Conservation (phyloP, 2,329 filamentous ascomycete species). For the Neonectria punicea region DNA sequence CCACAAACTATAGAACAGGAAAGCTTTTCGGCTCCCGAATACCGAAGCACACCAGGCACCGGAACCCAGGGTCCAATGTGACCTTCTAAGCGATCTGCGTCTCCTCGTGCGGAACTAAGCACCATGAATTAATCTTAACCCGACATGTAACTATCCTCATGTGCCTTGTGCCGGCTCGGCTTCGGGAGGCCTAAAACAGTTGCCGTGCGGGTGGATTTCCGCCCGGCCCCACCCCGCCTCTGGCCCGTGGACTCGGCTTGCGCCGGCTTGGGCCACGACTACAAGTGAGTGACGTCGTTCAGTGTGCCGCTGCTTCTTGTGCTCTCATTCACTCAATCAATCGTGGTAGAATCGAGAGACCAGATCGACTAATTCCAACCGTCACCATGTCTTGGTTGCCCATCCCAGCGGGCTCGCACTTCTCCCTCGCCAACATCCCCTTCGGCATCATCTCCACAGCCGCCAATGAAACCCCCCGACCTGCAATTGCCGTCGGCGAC, state of each 20-base stretch:
- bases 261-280: conserved; percentile 7
- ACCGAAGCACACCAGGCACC: no score
- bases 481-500: conserved; percentile 78
- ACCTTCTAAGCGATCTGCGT: no score
- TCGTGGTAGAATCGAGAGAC: background rate
- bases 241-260: conserved; percentile 17
- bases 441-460: conserved; percentile 82
- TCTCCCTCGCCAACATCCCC: conserved; percentile 78
- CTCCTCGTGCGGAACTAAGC: no score
- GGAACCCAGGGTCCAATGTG: no score
- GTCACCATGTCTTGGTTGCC: conserved; percentile 45
- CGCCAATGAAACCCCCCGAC: conserved; percentile 64
- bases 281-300: conserved; percentile 15
- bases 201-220: conserved; percentile 24
- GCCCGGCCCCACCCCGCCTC: conserved; percentile 23
- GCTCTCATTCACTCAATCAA: background rate
- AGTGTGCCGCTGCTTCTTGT: background rate
- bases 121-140: no score
- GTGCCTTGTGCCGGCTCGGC: background rate
- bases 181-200: conserved; percentile 6
- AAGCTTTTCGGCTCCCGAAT: no score
- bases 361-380: background rate
- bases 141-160: background rate
- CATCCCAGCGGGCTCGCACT: conserved; percentile 47
- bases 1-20: no score